A percentile compares a stretch with the other conserved stretches of the same genome.
phyloP scores from a whole-genome alignment of 257 asterid genomes.

The Gentiana macrophylla region DNA sequence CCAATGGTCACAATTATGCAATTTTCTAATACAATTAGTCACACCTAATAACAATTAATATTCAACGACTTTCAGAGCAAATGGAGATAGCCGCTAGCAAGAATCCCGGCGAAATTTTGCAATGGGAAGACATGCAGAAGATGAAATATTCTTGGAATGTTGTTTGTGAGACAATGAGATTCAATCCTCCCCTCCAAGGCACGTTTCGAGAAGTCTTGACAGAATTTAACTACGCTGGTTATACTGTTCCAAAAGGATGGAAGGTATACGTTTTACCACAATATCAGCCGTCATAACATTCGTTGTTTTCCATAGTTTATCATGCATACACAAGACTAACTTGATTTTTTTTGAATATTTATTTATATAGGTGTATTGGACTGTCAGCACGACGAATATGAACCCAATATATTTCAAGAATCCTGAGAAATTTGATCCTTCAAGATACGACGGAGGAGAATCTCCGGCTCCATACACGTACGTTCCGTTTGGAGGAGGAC shows the following conservation, averaged over 20 bases:
- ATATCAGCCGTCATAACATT: too few relatives aligned
- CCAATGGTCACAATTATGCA: too few relatives aligned
- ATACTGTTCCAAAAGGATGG: conserved; percentile 82
- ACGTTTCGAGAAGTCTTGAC: conserved; percentile 51
- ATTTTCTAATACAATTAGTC: too few relatives aligned
- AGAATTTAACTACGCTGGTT: conserved; percentile 50
- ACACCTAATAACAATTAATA: too few relatives aligned
- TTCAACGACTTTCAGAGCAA: conserved; percentile 34
- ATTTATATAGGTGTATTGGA: conserved; percentile 46
- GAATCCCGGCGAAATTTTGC: conserved; percentile 33
- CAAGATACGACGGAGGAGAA: conserved; percentile 39
- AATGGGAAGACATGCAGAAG: conserved; percentile 80
- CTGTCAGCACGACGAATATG: conserved; percentile 42
- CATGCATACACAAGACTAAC: neutral
- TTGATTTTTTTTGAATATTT: neutral
- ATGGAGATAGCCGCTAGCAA: conserved; percentile 40
- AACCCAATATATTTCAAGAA: conserved; percentile 39
- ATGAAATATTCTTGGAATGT: conserved; percentile 84
- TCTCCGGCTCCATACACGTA: conserved; percentile 36
- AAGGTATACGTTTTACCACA: conserved; percentile 29
- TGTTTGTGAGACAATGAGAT: conserved; percentile 43
- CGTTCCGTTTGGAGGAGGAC: conserved; percentile 67
- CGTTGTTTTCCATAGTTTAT: too few relatives aligned
- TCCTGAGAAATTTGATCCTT: conserved; percentile 50
- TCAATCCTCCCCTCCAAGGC: conserved; percentile 50